Evolutionary conservation across 768 basidiomycete genomes (phyloP), one percentile per base, ranked within the genome.

Genomic region (Boletus huronensis): DNA sequence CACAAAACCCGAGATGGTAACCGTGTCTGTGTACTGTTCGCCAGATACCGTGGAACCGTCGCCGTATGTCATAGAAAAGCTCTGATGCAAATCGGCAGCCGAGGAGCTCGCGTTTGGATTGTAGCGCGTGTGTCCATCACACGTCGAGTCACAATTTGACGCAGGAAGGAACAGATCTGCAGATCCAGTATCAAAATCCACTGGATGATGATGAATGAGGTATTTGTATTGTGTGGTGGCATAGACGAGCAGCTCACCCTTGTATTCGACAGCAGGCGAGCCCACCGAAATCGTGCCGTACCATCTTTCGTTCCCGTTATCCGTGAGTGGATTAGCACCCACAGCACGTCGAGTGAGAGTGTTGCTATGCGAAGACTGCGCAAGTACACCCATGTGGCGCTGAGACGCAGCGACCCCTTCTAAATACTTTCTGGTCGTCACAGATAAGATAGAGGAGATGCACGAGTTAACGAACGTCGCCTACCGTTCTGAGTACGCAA

Each of bases 1-100:
- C 5, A 47, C 46, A n/a, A 58, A 51, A 16, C 73, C 74, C n/a
- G 64, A 70, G 34, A 80, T 56, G 32, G 57, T 60, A n/a, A 80
- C 74, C 1, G 63, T 66, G 52, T 80, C 79, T 21, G 65, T 26
- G 26, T 75, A 79, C 26, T 75, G 60, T 32, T 64, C 58, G 2
- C 80, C 79, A 19, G 53, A 48, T 16, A 76, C 75, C 7, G 64
- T 59, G 5, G 75, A 76, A 6, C 75, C 74, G 52, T 81, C 78
- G 3, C 74, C 78, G 48, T 79, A 82, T 26, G 47, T 0, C 25
- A 80, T 68, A 1, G 57, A 50, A 61, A 80, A 78, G 0, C 31
- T 54, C 17, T 54, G 36, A 21, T 59, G 31, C 35, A 63, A 48
- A 52, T 67, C 51, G 9, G 50, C 43, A 23, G 72, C 62, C 0